These are phyloP conservation scores for Hyaloscypha variabilis DNA, from an alignment of 495 filamentous ascomycete genomes.

Conservation along the genomic window DNA sequence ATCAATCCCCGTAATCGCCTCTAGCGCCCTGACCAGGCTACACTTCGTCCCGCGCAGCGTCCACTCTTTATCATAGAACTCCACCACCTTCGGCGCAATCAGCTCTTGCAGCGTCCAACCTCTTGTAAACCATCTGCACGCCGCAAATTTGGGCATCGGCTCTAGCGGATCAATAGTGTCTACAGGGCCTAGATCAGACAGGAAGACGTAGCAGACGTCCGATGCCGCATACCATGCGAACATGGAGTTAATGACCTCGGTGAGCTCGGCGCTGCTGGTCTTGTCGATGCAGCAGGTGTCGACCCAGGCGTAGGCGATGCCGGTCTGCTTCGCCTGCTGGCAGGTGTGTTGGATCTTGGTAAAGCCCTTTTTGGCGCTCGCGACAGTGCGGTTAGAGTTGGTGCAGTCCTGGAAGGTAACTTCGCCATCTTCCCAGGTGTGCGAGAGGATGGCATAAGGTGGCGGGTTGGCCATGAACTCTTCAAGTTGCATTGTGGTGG, in stretches of 20 bases:
- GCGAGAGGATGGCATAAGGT: constrained; percentile 14
- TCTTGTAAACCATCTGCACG: neutral
- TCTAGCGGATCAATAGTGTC: neutral
- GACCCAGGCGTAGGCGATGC: neutral
- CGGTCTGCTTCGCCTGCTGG: neutral
- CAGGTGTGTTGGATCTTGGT: neutral
- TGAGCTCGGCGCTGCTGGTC: no score
- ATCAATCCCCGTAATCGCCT: neutral
- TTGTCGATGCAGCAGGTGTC: no score
- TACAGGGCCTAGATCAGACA: neutral
- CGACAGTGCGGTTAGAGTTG: neutral
- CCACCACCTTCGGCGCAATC: neutral
- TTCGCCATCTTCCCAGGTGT: constrained; percentile 12
- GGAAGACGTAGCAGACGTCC: neutral
- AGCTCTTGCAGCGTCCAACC: no score
- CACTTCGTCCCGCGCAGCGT: neutral
- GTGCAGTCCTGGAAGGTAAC: neutral
- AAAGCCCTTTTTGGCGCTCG: constrained; percentile 3
- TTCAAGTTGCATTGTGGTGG: neutral
- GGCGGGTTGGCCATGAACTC: constrained; percentile 3
- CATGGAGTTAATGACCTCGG: neutral
- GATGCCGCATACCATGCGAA: neutral
- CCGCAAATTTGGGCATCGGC: neutral
- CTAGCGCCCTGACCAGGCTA: neutral
- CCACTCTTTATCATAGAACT: neutral